Conservation (phyloP, 2,329 filamentous ascomycete species). For the Fusarium sp. region DNA sequence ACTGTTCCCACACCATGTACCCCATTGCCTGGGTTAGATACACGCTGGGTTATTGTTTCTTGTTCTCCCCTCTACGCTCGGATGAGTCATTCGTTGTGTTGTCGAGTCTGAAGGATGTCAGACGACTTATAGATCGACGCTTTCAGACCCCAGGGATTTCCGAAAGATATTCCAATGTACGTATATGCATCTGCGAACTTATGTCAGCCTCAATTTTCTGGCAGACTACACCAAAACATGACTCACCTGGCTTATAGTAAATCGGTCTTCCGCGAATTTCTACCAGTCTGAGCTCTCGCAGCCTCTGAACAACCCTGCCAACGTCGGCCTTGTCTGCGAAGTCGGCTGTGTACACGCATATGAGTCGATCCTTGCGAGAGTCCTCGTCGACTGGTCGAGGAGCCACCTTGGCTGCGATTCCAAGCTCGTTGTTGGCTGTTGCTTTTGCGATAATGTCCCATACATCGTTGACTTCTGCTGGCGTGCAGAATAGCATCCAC, state of each 20-base stretch:
- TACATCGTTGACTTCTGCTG: slow-evolving; percentile 66
- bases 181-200: slow-evolving; percentile 71
- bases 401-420: slow-evolving; percentile 78
- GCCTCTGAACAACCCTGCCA: slow-evolving; percentile 70
- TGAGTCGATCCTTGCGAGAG: slow-evolving; percentile 63
- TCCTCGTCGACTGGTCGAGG: slow-evolving; percentile 62
- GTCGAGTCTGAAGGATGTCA: slow-evolving; percentile 51
- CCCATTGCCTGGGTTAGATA: not conserved
- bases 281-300: slow-evolving; percentile 73
- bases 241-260: slow-evolving; percentile 82
- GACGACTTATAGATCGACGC: slow-evolving; percentile 67
- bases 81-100: slow-evolving; percentile 22
- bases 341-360: slow-evolving; percentile 83
- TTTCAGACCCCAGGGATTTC: slow-evolving; percentile 72
- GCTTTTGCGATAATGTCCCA: slow-evolving; percentile 77
- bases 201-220: slow-evolving; percentile 27
- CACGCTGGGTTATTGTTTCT: not conserved
- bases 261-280: slow-evolving; percentile 62
- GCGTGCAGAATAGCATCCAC: slow-evolving; percentile 80
- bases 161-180: slow-evolving; percentile 70
- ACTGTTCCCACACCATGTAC: slow-evolving; percentile 2
- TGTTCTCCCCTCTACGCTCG: not conserved
- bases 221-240: not conserved
- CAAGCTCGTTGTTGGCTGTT: slow-evolving; percentile 76
- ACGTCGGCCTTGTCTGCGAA: slow-evolving; percentile 78